Percentiles rank a stretch among this genome's conserved stretches.
Evolutionary conservation across 164 flowering plant species (phyloP).

Genomic region (Tinospora cordifolia): DNA sequence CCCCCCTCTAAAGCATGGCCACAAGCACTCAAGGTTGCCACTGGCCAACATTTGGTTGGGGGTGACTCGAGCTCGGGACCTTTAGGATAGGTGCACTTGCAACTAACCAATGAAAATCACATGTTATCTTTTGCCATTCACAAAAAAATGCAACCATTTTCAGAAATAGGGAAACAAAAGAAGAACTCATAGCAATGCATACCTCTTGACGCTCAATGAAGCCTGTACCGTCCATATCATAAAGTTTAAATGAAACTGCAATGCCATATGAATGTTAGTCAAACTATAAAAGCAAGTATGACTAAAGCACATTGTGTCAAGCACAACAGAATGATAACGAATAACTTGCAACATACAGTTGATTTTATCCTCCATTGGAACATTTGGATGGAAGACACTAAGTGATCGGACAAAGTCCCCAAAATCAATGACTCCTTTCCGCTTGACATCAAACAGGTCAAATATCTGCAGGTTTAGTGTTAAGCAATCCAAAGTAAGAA

Average conservation of each 20-base stretch:
- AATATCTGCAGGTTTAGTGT: slow-evolving; percentile 53
- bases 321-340: background rate
- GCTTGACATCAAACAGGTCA: slow-evolving; percentile 86
- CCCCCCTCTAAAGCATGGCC: too few species aligned
- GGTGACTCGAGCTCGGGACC: too few species aligned
- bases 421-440: slow-evolving; percentile 82
- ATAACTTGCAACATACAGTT: slow-evolving; percentile 57
- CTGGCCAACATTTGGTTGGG: too few species aligned
- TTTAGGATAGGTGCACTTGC: too few species aligned
- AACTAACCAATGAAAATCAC: too few species aligned
- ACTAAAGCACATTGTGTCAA: background rate
- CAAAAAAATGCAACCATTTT: background rate
- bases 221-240: slow-evolving; percentile 87
- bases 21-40: too few species aligned
- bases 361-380: slow-evolving; percentile 69
- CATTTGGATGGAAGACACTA: slow-evolving; percentile 90
- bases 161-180: background rate
- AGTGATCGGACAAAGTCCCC: slow-evolving; percentile 87
- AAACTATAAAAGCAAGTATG: background rate
- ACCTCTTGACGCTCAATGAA: slow-evolving; percentile 97
- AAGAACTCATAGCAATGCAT: slow-evolving; percentile 4
- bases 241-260: slow-evolving; percentile 79
- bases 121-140: background rate
- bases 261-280: background rate
- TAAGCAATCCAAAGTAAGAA: background rate